phyloP scores from a whole-genome alignment of 768 basidiomycete species.

The Suillus tomentosus region DNA sequence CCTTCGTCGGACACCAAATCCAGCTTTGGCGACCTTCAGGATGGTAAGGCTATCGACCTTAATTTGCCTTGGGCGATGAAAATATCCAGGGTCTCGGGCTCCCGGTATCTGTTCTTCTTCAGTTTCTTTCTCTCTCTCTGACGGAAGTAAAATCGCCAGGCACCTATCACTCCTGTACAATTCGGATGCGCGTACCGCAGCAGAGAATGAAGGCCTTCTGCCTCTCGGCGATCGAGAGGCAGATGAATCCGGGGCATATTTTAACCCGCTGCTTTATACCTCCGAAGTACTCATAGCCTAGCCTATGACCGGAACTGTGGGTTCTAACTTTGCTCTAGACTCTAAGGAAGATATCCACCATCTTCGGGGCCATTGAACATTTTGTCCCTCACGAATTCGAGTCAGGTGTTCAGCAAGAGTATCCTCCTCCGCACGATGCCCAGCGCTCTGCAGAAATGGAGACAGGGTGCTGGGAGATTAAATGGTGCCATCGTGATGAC shows the following conservation, averaged over 20 bases:
- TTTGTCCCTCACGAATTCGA: conserved; percentile 40
- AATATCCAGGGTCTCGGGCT: conserved; percentile 51
- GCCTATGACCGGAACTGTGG: background rate
- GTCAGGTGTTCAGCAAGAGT: conserved; percentile 23
- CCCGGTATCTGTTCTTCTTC: conserved; percentile 44
- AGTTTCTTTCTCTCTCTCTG: conserved; percentile 20
- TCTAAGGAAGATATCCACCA: conserved; percentile 49
- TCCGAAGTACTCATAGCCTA: conserved; percentile 45
- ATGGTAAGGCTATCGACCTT: conserved; percentile 39
- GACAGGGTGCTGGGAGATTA: conserved; percentile 68
- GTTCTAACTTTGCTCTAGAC: conserved; percentile 39
- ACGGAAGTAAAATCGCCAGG: conserved; percentile 26
- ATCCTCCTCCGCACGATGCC: conserved; percentile 57
- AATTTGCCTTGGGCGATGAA: conserved; percentile 63
- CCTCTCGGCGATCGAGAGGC: conserved; percentile 36
- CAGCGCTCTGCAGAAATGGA: conserved; percentile 61
- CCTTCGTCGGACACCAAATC: conserved; percentile 1
- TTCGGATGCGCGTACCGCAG: conserved; percentile 45
- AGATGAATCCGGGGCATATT: conserved; percentile 38
- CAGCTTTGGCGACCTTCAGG: conserved; percentile 14
- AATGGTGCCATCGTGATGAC: conserved; percentile 78
- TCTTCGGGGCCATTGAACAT: conserved; percentile 68
- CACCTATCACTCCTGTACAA: conserved; percentile 54
- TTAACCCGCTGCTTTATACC: conserved; percentile 62
- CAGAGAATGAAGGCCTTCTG: conserved; percentile 8